Evolutionary conservation across 1,284 basidiomycete species (phyloP).

Genomic region (Stereum hirsutum): DNA sequence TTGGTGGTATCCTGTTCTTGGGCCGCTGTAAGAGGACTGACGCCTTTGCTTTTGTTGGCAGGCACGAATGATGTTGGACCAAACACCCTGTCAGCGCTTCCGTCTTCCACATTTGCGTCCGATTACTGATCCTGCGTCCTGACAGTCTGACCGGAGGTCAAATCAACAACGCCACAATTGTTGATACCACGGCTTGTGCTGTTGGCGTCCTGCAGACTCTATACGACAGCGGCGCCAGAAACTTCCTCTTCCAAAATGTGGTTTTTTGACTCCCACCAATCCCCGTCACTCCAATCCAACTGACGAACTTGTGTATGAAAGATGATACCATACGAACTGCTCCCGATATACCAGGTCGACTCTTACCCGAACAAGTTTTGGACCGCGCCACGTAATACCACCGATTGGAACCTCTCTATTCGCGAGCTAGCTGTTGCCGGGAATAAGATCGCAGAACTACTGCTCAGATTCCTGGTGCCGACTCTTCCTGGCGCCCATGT

Average conservation of each 20-base stretch:
- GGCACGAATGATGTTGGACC: slow-evolving; percentile 39
- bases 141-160: slow-evolving; percentile 33
- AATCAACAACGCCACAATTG: slow-evolving; percentile 20
- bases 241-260: slow-evolving; percentile 40
- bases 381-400: slow-evolving; percentile 24
- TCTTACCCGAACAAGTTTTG: slow-evolving; percentile 28
- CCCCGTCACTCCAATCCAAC: no score
- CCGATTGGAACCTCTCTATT: slow-evolving; percentile 30
- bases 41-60: no score
- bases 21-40: slow-evolving; percentile 39
- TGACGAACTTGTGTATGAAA: not conserved
- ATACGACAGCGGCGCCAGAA: slow-evolving; percentile 35
- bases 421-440: slow-evolving; percentile 23
- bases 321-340: slow-evolving; percentile 10
- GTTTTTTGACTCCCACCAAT: slow-evolving; percentile 9
- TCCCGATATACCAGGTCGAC: slow-evolving; percentile 24
- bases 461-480: slow-evolving; percentile 21
- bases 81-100: slow-evolving; percentile 22
- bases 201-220: slow-evolving; percentile 29
- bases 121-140: no score
- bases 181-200: slow-evolving; percentile 30
- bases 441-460: slow-evolving; percentile 25
- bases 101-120: no score
- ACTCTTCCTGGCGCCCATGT: slow-evolving; percentile 26
- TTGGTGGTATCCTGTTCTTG: no score